Evolutionary conservation across 495 filamentous ascomycete genomes (phyloP).

Genomic region (Astrothelium subdiscretum): DNA sequence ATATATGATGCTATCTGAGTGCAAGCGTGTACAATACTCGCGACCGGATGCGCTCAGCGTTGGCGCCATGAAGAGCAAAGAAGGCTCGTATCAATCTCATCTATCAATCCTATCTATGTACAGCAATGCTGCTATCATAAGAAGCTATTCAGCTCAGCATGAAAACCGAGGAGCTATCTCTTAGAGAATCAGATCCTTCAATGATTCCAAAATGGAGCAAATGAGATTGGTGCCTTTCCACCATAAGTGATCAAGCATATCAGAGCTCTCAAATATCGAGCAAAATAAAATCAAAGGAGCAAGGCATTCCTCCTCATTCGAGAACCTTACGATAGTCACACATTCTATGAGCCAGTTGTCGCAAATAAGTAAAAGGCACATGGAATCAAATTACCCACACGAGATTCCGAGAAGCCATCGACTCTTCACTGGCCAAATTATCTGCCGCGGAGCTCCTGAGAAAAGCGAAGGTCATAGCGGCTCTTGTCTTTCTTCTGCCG

Average conservation of each 20-base stretch:
- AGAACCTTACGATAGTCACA: background rate
- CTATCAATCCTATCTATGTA: background rate
- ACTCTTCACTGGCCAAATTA: background rate
- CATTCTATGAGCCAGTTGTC: background rate
- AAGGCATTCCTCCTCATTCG: background rate
- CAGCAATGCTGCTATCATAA: background rate
- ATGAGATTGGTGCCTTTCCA: background rate
- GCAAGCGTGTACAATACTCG: background rate
- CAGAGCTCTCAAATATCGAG: background rate
- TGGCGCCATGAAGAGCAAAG: background rate
- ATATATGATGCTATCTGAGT: background rate
- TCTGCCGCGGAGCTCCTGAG: background rate
- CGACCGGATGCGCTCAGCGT: background rate
- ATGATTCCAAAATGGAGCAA: background rate
- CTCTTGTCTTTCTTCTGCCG: background rate
- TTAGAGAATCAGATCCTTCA: background rate
- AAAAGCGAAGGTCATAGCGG: background rate
- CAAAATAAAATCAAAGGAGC: background rate
- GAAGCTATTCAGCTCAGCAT: background rate
- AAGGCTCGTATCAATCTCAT: too few species aligned
- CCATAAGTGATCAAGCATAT: background rate
- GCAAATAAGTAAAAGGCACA: background rate
- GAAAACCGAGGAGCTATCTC: background rate
- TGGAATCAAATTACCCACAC: background rate
- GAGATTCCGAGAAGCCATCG: background rate